Conservation (phyloP, 2,329 filamentous ascomycete genomes). For the Blastomyces gilchristii region DNA sequence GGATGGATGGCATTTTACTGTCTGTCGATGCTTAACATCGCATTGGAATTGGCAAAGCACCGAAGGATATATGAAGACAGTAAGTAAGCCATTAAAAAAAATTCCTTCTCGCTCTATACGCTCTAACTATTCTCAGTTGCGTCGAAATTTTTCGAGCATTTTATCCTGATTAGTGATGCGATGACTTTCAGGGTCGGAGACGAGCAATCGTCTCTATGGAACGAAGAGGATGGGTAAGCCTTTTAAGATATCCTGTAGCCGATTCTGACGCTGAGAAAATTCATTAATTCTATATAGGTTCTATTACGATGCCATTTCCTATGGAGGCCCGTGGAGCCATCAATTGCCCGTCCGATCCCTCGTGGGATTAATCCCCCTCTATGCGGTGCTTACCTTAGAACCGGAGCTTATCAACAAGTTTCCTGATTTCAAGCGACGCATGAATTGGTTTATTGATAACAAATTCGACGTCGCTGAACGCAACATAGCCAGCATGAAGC, state of each 20-base stretch:
- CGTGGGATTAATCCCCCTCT: constrained; percentile 86
- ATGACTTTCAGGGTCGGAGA: constrained; percentile 74
- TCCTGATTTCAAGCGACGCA: constrained; percentile 81
- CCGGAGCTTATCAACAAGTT: constrained; percentile 87
- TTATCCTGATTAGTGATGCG: constrained; percentile 93
- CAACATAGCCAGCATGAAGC: constrained; percentile 88
- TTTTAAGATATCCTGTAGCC: neutral
- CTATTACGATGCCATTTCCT: constrained; percentile 97
- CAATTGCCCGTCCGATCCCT: constrained; percentile 86
- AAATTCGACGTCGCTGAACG: constrained; percentile 76
- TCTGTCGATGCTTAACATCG: constrained; percentile 92
- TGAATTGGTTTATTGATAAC: constrained; percentile 92
- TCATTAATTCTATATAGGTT: constrained; percentile 44
- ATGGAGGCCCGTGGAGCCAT: constrained; percentile 85
- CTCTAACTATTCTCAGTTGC: constrained; percentile 47
- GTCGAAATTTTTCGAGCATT: constrained; percentile 98
- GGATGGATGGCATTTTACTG: constrained; percentile 99
- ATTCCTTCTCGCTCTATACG: neutral
- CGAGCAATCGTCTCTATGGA: constrained; percentile 80
- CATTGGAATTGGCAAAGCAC: constrained; percentile 88
- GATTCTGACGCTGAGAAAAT: neutral
- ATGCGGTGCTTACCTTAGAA: constrained; percentile 83
- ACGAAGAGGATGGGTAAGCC: constrained; percentile 64
- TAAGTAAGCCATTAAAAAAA: constrained; percentile 17
- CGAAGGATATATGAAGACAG: constrained; percentile 86